A percentile compares a stretch with the other conserved stretches of the same genome.
Conservation (phyloP, 345 rosid species). For the Abelmoschus esculentus region DNA sequence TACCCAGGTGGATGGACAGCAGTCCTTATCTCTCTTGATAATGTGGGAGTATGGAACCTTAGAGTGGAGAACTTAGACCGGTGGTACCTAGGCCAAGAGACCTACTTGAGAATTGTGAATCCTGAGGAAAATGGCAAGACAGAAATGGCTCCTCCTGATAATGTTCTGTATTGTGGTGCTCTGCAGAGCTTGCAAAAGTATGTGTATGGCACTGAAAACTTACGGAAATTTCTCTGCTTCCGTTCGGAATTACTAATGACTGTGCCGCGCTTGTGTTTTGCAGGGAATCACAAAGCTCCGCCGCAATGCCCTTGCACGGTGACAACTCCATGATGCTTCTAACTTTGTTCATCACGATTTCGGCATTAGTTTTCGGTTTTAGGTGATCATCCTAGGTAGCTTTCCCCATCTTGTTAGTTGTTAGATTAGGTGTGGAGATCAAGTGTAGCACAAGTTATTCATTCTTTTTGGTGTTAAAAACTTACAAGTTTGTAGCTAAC, state of each 20-base stretch:
- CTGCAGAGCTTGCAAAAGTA: conserved; percentile 57
- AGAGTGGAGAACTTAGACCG: conserved; percentile 85
- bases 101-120: conserved; percentile 71
- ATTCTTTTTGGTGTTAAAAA: no score
- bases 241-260: background rate
- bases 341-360: background rate
- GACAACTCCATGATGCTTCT: background rate
- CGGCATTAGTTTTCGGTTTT: background rate
- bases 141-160: conserved; percentile 58
- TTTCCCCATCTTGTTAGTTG: background rate
- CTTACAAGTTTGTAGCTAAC: no score
- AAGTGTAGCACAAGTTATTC: background rate
- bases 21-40: conserved; percentile 13
- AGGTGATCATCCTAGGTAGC: background rate
- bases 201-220: conserved; percentile 5
- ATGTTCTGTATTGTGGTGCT: conserved; percentile 78
- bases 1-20: conserved; percentile 95
- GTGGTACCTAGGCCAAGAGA: conserved; percentile 91
- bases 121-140: conserved; percentile 79
- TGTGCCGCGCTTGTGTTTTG: background rate
- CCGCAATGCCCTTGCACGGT: background rate
- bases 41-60: conserved; percentile 75
- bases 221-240: background rate
- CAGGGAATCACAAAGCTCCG: background rate
- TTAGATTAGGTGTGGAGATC: background rate